Evolutionary conservation across 2,329 filamentous ascomycete species (phyloP), one percentile per base, ranked within the genome.

Genomic region (Verticillium longisporum): DNA sequence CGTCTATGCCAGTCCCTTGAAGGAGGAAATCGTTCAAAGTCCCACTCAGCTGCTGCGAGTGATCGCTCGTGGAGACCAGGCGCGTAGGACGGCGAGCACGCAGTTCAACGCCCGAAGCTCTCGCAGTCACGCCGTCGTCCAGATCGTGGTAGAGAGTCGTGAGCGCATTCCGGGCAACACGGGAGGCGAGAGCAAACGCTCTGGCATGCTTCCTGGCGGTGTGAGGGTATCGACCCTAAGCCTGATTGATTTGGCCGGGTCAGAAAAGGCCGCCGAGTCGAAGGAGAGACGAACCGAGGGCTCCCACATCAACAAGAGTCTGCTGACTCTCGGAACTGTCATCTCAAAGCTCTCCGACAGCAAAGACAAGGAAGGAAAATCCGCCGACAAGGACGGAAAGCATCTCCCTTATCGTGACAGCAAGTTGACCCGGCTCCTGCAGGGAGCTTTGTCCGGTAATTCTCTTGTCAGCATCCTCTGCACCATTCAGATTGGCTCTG

Each of bases 21-120:
- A 97, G 74, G 95, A 99, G 75, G 95, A 99, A 73, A 99, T 99
- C 68, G 95, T 99, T 34, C 95, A 99, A 75, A 97, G 93, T 68
- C 95, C 95, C 1, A 98, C 95, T 0, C 95, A 99, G 73, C 83
- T 99, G 33, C 79, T 99, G 54, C 87, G 95, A 67, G 95, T 99
- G 32, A 99, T 99, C 73, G 93, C 95, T 41, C 86, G 94, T 61
- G 95, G 95, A 70, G 95, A 99, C 72, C 88, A 96, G 71, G 92
- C 93, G 31, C 85, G 95, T 69, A 84, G 93, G 68, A 96, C 92
- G 1, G 92, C 92, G 61, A 97, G 93, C 73, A 99, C 95, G 0
- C 95, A 99, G 70, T 99, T 96, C 82, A 99, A 99, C 71, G 86
- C 93, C 21, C 88, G 94, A 68, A 98, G 94, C 78, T 99, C 95